A percentile compares a stretch with the other conserved stretches of the same genome.
Evolutionary conservation across 805 yeast genomes (phyloP).

Genomic region (Spencermartinsiella europaea): DNA sequence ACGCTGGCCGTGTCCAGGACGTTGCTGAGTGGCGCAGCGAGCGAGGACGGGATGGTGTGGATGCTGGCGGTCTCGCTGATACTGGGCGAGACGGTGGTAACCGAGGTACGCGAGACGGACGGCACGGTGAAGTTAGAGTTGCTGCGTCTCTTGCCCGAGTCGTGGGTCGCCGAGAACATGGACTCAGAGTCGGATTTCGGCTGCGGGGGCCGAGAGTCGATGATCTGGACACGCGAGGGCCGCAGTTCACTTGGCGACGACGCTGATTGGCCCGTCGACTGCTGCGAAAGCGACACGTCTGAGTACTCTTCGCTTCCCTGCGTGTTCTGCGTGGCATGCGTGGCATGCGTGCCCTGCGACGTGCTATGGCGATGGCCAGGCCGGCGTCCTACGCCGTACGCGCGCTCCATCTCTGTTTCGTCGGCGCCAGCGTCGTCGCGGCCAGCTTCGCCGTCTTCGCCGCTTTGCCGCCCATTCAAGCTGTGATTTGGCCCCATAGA

Average conservation of each 20-base stretch:
- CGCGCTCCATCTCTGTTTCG: background rate
- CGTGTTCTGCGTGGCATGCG: background rate
- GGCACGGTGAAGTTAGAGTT: conserved; percentile 27
- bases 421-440: no score
- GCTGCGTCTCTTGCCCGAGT: conserved; percentile 17
- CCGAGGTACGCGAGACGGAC: conserved; percentile 22
- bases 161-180: background rate
- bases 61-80: conserved; percentile 20
- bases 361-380: background rate
- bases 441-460: background rate
- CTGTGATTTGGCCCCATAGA: background rate
- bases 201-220: conserved; percentile 12
- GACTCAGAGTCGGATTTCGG: conserved; percentile 16
- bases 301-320: conserved; percentile 1
- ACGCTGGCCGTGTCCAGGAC: conserved; percentile 33
- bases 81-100: conserved; percentile 22
- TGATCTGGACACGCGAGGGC: conserved; percentile 19
- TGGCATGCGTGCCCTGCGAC: background rate
- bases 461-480: background rate
- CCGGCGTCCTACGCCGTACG: background rate
- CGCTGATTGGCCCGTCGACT: background rate
- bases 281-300: conserved; percentile 1
- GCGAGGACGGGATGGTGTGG: conserved; percentile 14
- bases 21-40: conserved; percentile 11
- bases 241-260: conserved; percentile 4